These are phyloP conservation scores for Kuraishia hungarica DNA, from an alignment of 805 yeast species.

Conservation along the genomic window DNA sequence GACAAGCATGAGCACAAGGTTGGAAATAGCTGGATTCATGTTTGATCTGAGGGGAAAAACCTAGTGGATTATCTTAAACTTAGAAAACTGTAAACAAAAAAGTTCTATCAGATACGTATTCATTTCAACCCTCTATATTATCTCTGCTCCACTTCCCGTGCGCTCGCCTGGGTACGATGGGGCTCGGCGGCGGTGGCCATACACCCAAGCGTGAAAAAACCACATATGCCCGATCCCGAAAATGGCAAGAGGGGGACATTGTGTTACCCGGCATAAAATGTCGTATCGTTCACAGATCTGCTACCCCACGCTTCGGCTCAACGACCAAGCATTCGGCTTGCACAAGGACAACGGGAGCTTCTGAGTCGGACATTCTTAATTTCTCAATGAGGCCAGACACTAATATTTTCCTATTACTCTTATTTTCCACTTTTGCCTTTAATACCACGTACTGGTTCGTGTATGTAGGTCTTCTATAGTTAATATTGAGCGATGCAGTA, in stretches of 20 bases:
- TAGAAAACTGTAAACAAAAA: no score
- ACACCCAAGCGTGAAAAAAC: neutral
- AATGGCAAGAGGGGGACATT: neutral
- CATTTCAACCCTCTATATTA: neutral
- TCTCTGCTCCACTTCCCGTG: neutral
- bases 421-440: constrained; percentile 1
- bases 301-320: constrained; percentile 2
- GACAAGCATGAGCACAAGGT: constrained; percentile 83
- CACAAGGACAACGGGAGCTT: neutral
- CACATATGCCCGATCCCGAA: neutral
- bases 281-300: neutral
- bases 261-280: neutral
- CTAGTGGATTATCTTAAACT: neutral
- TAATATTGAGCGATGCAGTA: constrained; percentile 37
- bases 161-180: neutral
- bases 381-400: constrained; percentile 1
- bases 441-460: constrained; percentile 1
- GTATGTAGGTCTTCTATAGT: constrained; percentile 23
- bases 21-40: constrained; percentile 86
- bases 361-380: neutral
- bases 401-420: neutral
- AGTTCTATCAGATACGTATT: no score
- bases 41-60: constrained; percentile 1
- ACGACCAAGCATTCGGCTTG: constrained; percentile 1
- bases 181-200: neutral